phyloP scores from a whole-genome alignment of 2,329 filamentous ascomycete species.

The Cyphellophora europaea region DNA sequence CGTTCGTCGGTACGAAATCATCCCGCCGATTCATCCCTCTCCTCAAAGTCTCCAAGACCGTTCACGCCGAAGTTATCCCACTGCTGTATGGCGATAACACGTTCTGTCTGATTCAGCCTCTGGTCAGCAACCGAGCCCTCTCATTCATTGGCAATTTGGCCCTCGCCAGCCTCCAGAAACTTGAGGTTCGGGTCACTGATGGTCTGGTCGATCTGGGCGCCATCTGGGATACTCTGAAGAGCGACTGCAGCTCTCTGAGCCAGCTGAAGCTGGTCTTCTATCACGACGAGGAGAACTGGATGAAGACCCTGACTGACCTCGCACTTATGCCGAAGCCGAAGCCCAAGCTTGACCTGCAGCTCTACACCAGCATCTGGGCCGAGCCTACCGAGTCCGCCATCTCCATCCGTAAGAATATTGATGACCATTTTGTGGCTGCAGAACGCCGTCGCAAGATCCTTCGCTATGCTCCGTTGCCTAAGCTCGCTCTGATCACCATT shows the following conservation, averaged over 20 bases:
- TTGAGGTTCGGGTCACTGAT: neutral
- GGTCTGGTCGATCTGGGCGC: neutral
- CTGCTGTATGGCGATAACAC: neutral
- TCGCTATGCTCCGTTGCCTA: too few relatives aligned
- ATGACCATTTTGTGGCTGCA: too few relatives aligned
- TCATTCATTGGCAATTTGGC: neutral
- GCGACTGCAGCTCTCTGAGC: neutral
- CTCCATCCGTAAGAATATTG: too few relatives aligned
- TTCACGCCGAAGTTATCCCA: neutral
- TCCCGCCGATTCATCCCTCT: neutral
- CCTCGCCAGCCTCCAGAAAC: neutral
- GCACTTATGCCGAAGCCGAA: slow-evolving; percentile 25
- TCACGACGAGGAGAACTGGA: slow-evolving; percentile 1
- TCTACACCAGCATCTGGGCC: neutral
- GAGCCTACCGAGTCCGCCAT: too few relatives aligned
- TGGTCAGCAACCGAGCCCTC: neutral
- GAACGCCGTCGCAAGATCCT: too few relatives aligned
- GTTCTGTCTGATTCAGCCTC: neutral
- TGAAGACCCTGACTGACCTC: slow-evolving; percentile 18
- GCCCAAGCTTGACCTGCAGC: neutral
- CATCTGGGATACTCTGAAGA: neutral
- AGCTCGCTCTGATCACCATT: too few relatives aligned
- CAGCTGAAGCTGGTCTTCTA: neutral
- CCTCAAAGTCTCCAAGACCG: neutral
- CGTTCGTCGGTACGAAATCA: neutral